Evolutionary conservation across 805 yeast species (phyloP).

Genomic region (Maudiozyma saulgeensis): DNA sequence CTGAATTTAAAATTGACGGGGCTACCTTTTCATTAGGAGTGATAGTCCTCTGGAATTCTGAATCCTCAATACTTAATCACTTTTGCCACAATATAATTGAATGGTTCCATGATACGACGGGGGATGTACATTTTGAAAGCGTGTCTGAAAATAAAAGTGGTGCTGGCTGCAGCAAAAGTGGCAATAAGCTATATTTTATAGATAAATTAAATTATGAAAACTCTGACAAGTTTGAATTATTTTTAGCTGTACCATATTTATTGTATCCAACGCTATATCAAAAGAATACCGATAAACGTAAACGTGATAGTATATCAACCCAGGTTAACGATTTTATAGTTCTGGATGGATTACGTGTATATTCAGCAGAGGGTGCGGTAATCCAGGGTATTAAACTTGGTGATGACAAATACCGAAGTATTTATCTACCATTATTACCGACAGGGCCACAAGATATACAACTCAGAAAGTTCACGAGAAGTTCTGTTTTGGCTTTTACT

Average conservation of each 20-base stretch:
- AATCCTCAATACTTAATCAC: neutral
- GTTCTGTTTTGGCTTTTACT: conserved; percentile 1
- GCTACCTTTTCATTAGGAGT: neutral
- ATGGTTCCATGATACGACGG: too few relatives aligned
- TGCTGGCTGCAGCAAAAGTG: too few relatives aligned
- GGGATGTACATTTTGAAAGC: too few relatives aligned
- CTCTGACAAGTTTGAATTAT: too few relatives aligned
- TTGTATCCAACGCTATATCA: too few relatives aligned
- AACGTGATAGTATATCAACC: neutral
- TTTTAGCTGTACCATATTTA: too few relatives aligned
- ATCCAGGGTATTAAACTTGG: neutral
- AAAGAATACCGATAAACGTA: too few relatives aligned
- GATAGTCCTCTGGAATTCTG: conserved; percentile 1
- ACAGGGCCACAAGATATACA: neutral
- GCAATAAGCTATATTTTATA: too few relatives aligned
- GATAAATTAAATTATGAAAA: too few relatives aligned
- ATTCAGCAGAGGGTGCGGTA: conserved; percentile 1
- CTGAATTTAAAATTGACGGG: conserved; percentile 1
- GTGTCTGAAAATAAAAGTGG: too few relatives aligned
- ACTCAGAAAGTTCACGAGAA: neutral
- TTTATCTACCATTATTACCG: neutral
- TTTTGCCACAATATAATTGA: too few relatives aligned
- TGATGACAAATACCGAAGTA: neutral
- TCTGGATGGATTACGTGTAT: neutral
- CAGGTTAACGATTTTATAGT: conserved; percentile 1